Evolutionary conservation across 148 eudicot genomes (phyloP).

Genomic region (Salicornia ramosissima): DNA sequence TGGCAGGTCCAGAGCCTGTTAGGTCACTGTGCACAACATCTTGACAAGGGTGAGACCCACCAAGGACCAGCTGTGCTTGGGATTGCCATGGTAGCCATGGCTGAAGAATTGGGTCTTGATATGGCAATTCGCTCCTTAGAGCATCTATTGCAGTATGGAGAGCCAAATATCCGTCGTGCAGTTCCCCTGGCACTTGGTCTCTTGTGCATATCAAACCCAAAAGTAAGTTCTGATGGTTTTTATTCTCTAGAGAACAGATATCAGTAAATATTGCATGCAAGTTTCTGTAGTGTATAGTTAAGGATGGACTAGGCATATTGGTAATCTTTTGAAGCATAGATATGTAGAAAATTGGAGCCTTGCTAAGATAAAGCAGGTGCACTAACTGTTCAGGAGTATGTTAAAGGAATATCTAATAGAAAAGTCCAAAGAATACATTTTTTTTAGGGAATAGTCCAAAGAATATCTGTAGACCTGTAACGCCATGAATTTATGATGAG

Average conservation of each 20-base stretch:
- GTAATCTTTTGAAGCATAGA: not conserved
- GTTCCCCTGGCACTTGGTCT: constrained; percentile 95
- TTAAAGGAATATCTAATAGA: not conserved
- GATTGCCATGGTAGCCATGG: constrained; percentile 97
- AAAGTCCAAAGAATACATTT: not conserved
- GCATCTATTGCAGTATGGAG: constrained; percentile 95
- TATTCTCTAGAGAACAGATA: not conserved
- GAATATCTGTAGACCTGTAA: not conserved
- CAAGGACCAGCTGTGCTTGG: constrained; percentile 98
- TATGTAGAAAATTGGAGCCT: not conserved
- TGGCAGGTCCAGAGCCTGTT: constrained; percentile 84
- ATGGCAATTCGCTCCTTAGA: constrained; percentile 94
- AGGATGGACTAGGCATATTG: not conserved
- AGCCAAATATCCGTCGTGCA: constrained; percentile 84
- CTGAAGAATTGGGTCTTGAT: constrained; percentile 84
- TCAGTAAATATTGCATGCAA: not conserved
- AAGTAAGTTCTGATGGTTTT: constrained; percentile 18
- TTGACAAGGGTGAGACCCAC: constrained; percentile 80
- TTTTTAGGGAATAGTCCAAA: not conserved
- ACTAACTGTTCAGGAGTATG: not conserved
- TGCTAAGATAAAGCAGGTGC: not conserved
- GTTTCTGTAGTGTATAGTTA: not conserved
- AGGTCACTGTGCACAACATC: constrained; percentile 90
- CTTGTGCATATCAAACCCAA: constrained; percentile 86
- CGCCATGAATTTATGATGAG: not conserved